Evolutionary conservation across 805 yeast species (phyloP), one percentile per base, ranked within the genome.

Genomic region (Metschnikowia drakensbergensis): DNA sequence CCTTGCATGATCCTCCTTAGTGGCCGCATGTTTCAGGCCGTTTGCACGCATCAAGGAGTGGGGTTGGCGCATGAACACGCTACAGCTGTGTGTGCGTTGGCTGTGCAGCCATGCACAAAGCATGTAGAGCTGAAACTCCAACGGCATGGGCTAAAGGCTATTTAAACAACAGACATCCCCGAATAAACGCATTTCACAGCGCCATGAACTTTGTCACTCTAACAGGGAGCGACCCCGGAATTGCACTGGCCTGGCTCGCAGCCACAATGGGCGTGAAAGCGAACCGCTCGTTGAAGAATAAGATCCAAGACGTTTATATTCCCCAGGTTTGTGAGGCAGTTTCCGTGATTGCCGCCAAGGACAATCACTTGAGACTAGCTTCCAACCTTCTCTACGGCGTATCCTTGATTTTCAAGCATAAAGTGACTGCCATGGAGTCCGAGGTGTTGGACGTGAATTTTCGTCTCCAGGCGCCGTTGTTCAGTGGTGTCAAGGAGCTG

Each of bases 341-440:
- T 25, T 33, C 46, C 3, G 40, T 13, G 11, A 40, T 49, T 4
- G 51, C 46, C 4, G 42, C 46, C 2, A 62, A 71, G 9, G 44
- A 55, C 2, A 51, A 69, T 35, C 45, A 47, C 23, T 48, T 57
- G 37, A 59, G 81, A 37, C 62, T 69, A 13, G 60, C 69, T 0
- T 74, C 82, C 0, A 72, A 62, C 43, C 59, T 81, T 7, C 57
- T 81, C 48, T 70, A 74, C 54, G 85, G 85, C 0, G 63, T 77
- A 1, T 64, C 79, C 1, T 52, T 81, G 39, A 66, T 74, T 27
- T 78, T 76, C 58, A 76, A 69, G 48, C 74, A 76, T 27, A 78
- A 82, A 58, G 71, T 77, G 0, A 73, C 72, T 3, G 74, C 72
- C 54, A 71, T 76, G 53, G 69, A 68, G n/a, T 57, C 55, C 22